Conservation (phyloP, 2,329 filamentous ascomycete species). For the Ceratocystis harringtonii region DNA sequence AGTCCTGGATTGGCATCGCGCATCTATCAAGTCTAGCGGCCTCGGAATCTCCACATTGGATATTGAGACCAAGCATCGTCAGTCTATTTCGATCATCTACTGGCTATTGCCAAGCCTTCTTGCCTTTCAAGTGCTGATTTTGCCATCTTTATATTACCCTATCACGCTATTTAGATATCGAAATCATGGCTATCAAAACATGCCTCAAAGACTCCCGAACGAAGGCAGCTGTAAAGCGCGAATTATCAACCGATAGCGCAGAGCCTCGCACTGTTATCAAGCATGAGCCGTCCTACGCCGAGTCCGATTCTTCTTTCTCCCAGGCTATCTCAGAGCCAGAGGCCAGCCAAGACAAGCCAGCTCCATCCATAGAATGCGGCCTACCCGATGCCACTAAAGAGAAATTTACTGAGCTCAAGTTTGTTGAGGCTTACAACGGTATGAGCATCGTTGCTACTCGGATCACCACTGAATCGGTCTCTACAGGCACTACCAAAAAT, state of each 20-base stretch:
- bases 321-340: not conserved
- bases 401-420: not conserved
- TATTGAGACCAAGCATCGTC: not conserved
- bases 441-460: not conserved
- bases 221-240: not conserved
- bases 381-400: not conserved
- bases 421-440: not conserved
- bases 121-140: no score
- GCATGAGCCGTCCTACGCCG: not conserved
- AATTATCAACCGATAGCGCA: not conserved
- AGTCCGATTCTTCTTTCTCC: not conserved
- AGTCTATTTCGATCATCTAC: no score
- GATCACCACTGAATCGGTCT: not conserved
- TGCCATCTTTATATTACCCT: not conserved
- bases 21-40: not conserved
- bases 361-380: not conserved
- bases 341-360: not conserved
- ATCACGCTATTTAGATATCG: not conserved
- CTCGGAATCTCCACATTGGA: not conserved
- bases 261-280: not conserved
- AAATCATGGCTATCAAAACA: not conserved
- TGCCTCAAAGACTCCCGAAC: not conserved
- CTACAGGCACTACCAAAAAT: not conserved
- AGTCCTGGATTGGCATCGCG: not conserved
- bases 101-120: no score